These are phyloP conservation scores for Lipomyces yamanashiensis DNA, from an alignment of 805 yeast species.

Conservation along the genomic window DNA sequence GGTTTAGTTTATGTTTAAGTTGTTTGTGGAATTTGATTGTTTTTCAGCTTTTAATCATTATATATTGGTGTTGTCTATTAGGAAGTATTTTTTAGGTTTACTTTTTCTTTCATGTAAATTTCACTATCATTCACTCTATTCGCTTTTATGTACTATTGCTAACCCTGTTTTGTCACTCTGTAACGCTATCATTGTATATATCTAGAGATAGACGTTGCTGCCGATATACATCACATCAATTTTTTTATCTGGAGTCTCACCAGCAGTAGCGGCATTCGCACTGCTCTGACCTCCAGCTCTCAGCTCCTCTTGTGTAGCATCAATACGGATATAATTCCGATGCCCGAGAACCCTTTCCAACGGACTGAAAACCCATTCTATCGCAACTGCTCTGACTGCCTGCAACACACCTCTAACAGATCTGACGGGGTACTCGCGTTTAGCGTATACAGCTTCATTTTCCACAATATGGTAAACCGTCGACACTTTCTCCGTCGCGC, in stretches of 20 bases:
- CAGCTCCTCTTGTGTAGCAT: neutral
- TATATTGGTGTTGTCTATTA: neutral
- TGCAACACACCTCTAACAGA: neutral
- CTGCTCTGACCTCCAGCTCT: no score
- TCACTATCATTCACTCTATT: neutral
- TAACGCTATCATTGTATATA: neutral
- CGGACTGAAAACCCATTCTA: conserved; percentile 24
- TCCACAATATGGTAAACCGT: conserved; percentile 20
- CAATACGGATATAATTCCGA: neutral
- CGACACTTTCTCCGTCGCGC: neutral
- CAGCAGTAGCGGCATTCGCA: no score
- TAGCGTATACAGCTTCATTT: conserved; percentile 12
- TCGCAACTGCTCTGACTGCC: conserved; percentile 2
- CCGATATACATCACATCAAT: conserved; percentile 1
- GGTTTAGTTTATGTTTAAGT: neutral
- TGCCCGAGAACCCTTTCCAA: conserved; percentile 13
- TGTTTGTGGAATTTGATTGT: neutral
- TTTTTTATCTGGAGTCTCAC: neutral
- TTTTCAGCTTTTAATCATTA: neutral
- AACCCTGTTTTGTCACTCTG: neutral
- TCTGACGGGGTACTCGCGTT: neutral
- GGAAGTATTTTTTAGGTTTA: no score
- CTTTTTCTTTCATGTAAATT: no score
- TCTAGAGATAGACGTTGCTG: conserved; percentile 1
- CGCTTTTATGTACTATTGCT: neutral